These are phyloP conservation scores for Claviceps monticola DNA, from an alignment of 2,329 filamentous ascomycete species.

Conservation along the genomic window DNA sequence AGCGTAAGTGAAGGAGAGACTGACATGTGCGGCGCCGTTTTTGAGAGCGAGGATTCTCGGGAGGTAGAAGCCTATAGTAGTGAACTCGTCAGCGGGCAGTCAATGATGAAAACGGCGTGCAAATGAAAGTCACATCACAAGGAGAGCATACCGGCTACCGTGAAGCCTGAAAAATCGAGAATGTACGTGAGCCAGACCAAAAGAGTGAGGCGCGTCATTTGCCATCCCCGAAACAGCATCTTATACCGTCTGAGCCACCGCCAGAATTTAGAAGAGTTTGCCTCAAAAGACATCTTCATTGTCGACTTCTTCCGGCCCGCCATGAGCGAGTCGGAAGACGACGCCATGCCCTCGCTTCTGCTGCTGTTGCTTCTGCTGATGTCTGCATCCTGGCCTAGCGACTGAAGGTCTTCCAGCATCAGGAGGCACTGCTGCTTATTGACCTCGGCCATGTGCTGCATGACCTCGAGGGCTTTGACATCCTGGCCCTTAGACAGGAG, in stretches of 20 bases:
- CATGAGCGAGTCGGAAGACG: not conserved
- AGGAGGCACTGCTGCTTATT: conserved; percentile 22
- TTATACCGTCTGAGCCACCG: conserved; percentile 15
- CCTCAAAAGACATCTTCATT: not conserved
- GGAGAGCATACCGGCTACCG: conserved; percentile 18
- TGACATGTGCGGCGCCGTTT: conserved; percentile 29
- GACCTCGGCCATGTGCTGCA: conserved; percentile 30
- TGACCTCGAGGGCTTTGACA: conserved; percentile 30
- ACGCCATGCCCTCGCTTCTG: conserved; percentile 1
- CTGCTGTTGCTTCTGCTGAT: not conserved
- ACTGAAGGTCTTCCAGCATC: conserved; percentile 23
- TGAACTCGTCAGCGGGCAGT: not conserved
- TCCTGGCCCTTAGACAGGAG: conserved; percentile 30
- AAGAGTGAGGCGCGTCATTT: conserved; percentile 22
- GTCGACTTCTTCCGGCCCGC: not conserved
- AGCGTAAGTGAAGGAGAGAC: conserved; percentile 33
- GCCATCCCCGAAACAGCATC: conserved; percentile 19
- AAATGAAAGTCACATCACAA: not conserved
- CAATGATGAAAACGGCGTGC: no score
- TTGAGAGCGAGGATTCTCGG: conserved; percentile 37
- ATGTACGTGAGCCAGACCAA: conserved; percentile 24
- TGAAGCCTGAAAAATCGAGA: conserved; percentile 25
- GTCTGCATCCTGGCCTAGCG: conserved; percentile 7
- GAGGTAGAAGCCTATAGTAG: conserved; percentile 23
- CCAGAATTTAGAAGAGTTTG: not conserved